phyloP scores from a whole-genome alignment of 2,329 filamentous ascomycete species.

The Fusarium sp. region DNA sequence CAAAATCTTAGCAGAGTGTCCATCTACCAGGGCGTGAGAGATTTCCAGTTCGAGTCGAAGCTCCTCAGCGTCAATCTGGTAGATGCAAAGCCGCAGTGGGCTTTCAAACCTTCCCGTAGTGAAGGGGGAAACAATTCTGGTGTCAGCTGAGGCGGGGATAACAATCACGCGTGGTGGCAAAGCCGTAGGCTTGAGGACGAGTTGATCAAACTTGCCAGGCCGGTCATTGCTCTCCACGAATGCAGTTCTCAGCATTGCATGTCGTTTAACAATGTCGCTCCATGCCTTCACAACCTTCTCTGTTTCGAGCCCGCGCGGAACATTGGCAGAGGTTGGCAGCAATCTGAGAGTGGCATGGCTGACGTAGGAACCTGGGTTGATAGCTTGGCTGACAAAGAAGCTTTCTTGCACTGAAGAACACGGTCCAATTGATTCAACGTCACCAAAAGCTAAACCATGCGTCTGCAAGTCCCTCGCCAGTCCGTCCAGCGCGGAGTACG shows the following conservation, averaged over 20 bases:
- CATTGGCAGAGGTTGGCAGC: constrained; percentile 1
- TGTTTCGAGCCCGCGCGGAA: neutral
- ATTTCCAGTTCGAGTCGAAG: constrained; percentile 17
- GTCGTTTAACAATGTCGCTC: constrained; percentile 2
- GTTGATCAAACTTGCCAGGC: constrained; percentile 11
- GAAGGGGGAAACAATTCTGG: constrained; percentile 1
- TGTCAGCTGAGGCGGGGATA: neutral
- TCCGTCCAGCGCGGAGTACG: constrained; percentile 9
- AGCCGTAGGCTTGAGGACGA: constrained; percentile 11
- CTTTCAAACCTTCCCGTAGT: constrained; percentile 8
- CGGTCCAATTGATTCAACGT: constrained; percentile 10
- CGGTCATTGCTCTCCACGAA: constrained; percentile 7
- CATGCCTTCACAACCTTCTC: constrained; percentile 4
- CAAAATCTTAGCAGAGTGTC: constrained; percentile 14
- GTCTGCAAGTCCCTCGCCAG: constrained; percentile 9
- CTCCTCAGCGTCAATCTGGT: constrained; percentile 2
- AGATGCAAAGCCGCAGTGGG: constrained; percentile 9
- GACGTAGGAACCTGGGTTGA: constrained; percentile 7
- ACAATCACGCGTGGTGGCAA: constrained; percentile 7
- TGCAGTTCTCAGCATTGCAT: constrained; percentile 9
- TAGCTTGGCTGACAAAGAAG: constrained; percentile 5
- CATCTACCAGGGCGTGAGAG: constrained; percentile 13
- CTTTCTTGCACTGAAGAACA: constrained; percentile 11
- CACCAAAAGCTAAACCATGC: constrained; percentile 1
- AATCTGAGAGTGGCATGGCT: constrained; percentile 13